phyloP scores from a whole-genome alignment of 2,329 filamentous ascomycete species.

The Phialophora tarda region DNA sequence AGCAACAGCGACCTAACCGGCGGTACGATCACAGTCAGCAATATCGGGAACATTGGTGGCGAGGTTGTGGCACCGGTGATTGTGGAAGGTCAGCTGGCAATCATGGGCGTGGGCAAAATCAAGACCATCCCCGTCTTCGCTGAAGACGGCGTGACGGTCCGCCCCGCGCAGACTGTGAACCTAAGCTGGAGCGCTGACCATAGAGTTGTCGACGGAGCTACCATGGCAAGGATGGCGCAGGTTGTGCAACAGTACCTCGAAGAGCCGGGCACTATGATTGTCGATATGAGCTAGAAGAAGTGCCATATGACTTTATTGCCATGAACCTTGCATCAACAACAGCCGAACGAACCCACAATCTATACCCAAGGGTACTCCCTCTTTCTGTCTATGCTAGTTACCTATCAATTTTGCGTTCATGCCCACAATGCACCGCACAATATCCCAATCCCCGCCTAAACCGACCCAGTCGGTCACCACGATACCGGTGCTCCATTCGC shows the following conservation, averaged over 20 bases:
- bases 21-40: slow-evolving; percentile 93
- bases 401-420: slow-evolving; percentile 74
- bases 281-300: slow-evolving; percentile 71
- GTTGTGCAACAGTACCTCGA: slow-evolving; percentile 79
- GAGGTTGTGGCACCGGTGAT: slow-evolving; percentile 91
- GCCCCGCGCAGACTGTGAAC: slow-evolving; percentile 80
- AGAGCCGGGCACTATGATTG: slow-evolving; percentile 83
- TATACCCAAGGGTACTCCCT: background rate
- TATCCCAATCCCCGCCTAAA: slow-evolving; percentile 83
- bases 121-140: slow-evolving; percentile 80
- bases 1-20: slow-evolving; percentile 75
- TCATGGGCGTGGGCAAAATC: slow-evolving; percentile 84
- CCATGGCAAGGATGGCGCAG: slow-evolving; percentile 88
- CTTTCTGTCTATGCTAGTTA: background rate
- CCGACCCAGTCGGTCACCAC: slow-evolving; percentile 96
- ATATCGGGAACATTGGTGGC: slow-evolving; percentile 93
- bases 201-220: slow-evolving; percentile 90
- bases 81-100: slow-evolving; percentile 87
- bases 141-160: slow-evolving; percentile 60
- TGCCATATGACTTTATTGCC: background rate
- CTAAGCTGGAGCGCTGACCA: slow-evolving; percentile 98
- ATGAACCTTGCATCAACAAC: background rate
- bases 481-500: slow-evolving; percentile 80
- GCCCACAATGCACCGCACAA: slow-evolving; percentile 83
- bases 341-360: background rate